Evolutionary conservation across 257 asterid species (phyloP).

Genomic region (Petrea volubilis): DNA sequence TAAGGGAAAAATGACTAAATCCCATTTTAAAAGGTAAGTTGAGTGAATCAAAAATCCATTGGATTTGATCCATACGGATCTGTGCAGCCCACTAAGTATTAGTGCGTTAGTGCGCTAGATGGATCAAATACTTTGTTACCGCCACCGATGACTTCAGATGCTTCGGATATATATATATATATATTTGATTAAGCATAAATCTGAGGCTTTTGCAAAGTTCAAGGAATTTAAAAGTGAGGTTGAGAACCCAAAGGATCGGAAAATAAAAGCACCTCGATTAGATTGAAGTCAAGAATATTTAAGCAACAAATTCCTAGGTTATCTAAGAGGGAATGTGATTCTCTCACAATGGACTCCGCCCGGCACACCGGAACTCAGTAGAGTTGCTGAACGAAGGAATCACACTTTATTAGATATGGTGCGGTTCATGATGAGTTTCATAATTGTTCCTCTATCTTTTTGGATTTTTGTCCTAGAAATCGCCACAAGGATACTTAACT

Average conservation of each 20-base stretch:
- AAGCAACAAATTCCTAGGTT: neutral
- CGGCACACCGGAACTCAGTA: neutral
- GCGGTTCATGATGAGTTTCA: conserved; percentile 1
- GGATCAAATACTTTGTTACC: too few relatives aligned
- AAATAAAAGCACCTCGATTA: too few relatives aligned
- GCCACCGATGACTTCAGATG: too few relatives aligned
- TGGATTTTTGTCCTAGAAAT: neutral
- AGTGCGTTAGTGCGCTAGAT: too few relatives aligned
- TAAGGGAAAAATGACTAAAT: too few relatives aligned
- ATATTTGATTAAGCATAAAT: neutral
- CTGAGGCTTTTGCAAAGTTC: neutral
- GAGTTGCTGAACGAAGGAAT: neutral
- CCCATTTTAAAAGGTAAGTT: too few relatives aligned
- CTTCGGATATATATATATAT: too few relatives aligned
- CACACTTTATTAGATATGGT: neutral
- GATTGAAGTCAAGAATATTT: neutral
- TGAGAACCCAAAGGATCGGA: too few relatives aligned
- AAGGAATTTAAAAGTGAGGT: too few relatives aligned
- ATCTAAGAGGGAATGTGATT: neutral
- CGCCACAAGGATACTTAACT: neutral
- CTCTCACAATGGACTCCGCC: neutral
- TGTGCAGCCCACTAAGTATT: too few relatives aligned
- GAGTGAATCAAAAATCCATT: too few relatives aligned
- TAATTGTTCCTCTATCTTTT: neutral
- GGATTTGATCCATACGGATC: too few relatives aligned